phyloP scores from a whole-genome alignment of 345 rosid species.

The Fremontodendron californicum region DNA sequence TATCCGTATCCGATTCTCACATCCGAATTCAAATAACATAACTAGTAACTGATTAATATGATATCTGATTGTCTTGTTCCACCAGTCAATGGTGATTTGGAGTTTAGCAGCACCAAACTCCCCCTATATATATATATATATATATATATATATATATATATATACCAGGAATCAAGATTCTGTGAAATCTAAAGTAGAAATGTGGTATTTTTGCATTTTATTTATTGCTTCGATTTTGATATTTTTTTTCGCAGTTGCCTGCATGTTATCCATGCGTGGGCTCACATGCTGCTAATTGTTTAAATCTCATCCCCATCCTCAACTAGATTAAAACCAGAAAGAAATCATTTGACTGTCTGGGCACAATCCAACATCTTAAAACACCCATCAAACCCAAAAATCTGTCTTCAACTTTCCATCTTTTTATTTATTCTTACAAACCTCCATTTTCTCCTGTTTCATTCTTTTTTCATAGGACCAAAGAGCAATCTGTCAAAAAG shows the following conservation, averaged over 20 bases:
- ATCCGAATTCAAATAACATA: too few species aligned
- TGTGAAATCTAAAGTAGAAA: not conserved
- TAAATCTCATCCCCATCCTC: not conserved
- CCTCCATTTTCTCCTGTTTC: not conserved
- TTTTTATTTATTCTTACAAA: not conserved
- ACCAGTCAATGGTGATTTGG: not conserved
- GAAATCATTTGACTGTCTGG: constrained; percentile 16
- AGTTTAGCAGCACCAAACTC: not conserved
- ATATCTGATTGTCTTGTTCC: not conserved
- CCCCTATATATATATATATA: too few species aligned
- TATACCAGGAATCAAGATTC: not conserved
- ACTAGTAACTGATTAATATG: not conserved
- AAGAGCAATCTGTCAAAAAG: not conserved
- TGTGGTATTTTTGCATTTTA: not conserved
- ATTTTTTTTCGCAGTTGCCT: not conserved
- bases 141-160: not conserved
- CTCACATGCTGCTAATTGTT: not conserved
- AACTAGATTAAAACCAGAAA: not conserved
- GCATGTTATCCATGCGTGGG: not conserved
- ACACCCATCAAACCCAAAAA: constrained; percentile 6
- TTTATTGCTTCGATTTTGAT: not conserved
- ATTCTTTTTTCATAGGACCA: not conserved
- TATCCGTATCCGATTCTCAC: too few species aligned
- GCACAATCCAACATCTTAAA: not conserved
- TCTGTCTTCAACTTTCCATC: constrained; percentile 14